Evolutionary conservation across 2,329 filamentous ascomycete genomes (phyloP), one percentile per base, ranked within the genome.

Genomic region (Hymenotorrendiella dingleyae): DNA sequence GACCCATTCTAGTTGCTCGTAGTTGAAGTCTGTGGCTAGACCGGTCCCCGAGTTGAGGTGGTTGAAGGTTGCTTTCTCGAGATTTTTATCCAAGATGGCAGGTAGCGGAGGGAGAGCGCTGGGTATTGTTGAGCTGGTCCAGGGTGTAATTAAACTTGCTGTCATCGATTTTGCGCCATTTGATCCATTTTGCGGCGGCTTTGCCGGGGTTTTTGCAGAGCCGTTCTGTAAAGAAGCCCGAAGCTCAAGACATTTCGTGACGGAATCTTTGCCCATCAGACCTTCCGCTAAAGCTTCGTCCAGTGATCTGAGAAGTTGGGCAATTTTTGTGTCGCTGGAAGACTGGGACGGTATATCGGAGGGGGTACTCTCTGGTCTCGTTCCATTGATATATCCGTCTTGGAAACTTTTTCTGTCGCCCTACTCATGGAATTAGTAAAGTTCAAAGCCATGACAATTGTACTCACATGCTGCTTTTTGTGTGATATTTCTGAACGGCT

Each of bases 1-100:
- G 6, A 95, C 72, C 67, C 91, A 89, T 64, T 97, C 91, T 6
- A 96, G 76, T 14, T 79, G 77, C 57, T 96, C 90, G 63, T 96
- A 96, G 56, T 40, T 68, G 6, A 61, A 42, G 29, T 57, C 53
- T n/a, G 46, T 47, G n/a, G 45, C 9, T n/a, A 40, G 48, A 1
- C 51, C 54, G 24, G 21, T 23, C n/a, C 45, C 38, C 14, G 34
- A 40, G 11, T 54, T 57, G 26, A 35, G 67, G 54, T 91, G 86
- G 1, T 76, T 86, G 55, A 90, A 83, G 9, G 80, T 77, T 12
- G 79, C 74, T 20, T 65, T 67, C 54, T 82, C 76, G 14, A 90
- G 69, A 17, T 67, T 63, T 0, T 71, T 65, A 49, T 88, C 74
- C 5, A 70, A 56, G 38, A 88, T 75, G 8, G 66, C 59, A 3